Base-by-base conservation (phyloP, 2,329 filamentous ascomycete genomes). In the Trichoderma hamatum region DNA sequence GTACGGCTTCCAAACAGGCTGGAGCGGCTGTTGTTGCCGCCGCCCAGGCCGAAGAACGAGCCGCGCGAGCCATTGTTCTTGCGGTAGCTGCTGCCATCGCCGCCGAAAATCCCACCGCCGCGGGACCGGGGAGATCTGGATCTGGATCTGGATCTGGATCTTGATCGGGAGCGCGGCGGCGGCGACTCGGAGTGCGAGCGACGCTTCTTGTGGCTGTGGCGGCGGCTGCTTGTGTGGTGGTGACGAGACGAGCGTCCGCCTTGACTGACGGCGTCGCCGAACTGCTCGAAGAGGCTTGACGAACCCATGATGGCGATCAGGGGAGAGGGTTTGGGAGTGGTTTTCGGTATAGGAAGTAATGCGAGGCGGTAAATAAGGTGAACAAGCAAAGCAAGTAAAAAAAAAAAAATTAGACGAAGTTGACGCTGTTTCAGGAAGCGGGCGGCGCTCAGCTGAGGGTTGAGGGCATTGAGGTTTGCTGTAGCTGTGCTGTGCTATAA, bases 11-110 rank as follows among this genome's bases (percentile, higher is more conserved):
- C 80, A 71, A 86, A 86, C 75, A 86, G 81, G 72, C 80, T 82
- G 63, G 80, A 80, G 54, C 82, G 80, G 71, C 80, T 82, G 69
- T 75, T 75, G 70, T 83, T 82, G 67, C 80, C 79, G 67, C 80
- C 79, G 66, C 82, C 82, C 56, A 84, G 74, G 54, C 83, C 80
- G 71, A 85, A 85, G 74, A 87, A 83, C 64, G 82, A 83, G 36
- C 79, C 77, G 30, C 79, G 76, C n/a, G 80, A 82, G 54, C 79
- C 75, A 73, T 81, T 83, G 75, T 82, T 76, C 74, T 79, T 79
- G 72, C 76, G 73, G 70, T 81, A 75, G 66, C 79, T 76, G 69
- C 79, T 76, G 28, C 39, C 39, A 19, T 75, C 73, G 56, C 74
- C 73, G 70, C 76, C 76, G 69, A 80, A 77, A 59, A 79, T 71